Evolutionary conservation across 108 stramenopile species (phyloP), one percentile per base, ranked within the genome.

Genomic region (Heterococcus sp.): DNA sequence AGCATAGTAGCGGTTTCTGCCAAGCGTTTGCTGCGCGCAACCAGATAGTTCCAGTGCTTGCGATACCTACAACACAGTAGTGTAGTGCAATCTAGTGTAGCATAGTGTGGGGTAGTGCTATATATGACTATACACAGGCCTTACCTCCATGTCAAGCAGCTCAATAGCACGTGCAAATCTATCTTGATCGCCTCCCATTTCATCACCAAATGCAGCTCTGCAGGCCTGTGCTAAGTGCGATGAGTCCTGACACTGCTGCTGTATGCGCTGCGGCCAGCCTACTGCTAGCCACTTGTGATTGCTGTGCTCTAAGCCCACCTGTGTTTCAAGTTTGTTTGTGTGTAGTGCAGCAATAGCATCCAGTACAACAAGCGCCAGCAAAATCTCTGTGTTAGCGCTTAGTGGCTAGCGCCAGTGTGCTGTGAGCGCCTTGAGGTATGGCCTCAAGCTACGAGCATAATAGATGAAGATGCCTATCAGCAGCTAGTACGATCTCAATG

Each of bases 121-220:
- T 14, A 58, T 21, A 58, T 58, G 14, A 58, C 46, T 21, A 58
- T 58, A 21, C 46, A 58, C 46, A 8, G n/a, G n/a, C 8, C 46
- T 58, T 58, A 21, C 46, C 46, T 81, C 79, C 33, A 81, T 26
- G 70, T 89, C 83, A 11, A 91, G 38, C 31, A 78, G 37, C 58
- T 75, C 66, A 33, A 91, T 35, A 5, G 72, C 66, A 37, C 88
- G 71, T n/a, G 38, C 77, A 69, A 91, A 91, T n/a, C 46, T 37
- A 32, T 87, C 78, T 71, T 91, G 91, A 72, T 90, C 91, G 37
- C 38, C 35, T 39, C 79, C 40, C 89, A 89, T 89, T 66, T 87
- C 63, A 38, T 37, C 65, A 26, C 38, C 71, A 34, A 73, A 73
- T 37, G 68, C 29, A 32, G 27, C 79, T 27, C 72, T 46, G 35